These are phyloP conservation scores for Russula ochroleuca DNA, from an alignment of 768 basidiomycete genomes.

Conservation along the genomic window DNA sequence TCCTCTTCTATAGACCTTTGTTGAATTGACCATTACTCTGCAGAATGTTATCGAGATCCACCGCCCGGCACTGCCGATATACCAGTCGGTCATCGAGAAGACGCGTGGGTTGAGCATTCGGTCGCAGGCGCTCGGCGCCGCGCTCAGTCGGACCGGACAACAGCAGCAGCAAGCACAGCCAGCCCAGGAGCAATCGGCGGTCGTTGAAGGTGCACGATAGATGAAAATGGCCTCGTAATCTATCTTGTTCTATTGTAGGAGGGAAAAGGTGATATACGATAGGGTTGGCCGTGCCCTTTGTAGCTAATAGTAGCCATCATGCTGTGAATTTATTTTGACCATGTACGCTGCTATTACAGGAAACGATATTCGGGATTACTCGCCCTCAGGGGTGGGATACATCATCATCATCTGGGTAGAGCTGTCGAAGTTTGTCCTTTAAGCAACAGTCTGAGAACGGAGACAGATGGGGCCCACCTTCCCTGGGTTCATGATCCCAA, in stretches of 20 bases:
- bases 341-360: background rate
- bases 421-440: background rate
- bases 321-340: background rate
- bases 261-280: conserved; percentile 2
- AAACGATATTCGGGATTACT: background rate
- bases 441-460: background rate
- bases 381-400: background rate
- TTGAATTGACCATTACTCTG: conserved; percentile 25
- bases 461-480: conserved; percentile 46
- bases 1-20: background rate
- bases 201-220: conserved; percentile 31
- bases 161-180: conserved; percentile 18
- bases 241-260: conserved; percentile 8
- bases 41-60: conserved; percentile 97
- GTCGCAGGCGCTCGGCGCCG: conserved; percentile 84
- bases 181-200: conserved; percentile 25
- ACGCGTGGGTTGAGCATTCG: conserved; percentile 88
- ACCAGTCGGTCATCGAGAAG: conserved; percentile 93
- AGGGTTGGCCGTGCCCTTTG: background rate
- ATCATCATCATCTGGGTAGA: conserved; percentile 17
- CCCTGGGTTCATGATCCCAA: conserved; percentile 77
- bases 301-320: background rate
- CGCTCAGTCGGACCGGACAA: conserved; percentile 45
- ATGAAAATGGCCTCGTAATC: conserved; percentile 1
- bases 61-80: conserved; percentile 82